These are phyloP conservation scores for Dendrobium huoshanense DNA, from an alignment of 106 monocot genomes.

Conservation along the genomic window DNA sequence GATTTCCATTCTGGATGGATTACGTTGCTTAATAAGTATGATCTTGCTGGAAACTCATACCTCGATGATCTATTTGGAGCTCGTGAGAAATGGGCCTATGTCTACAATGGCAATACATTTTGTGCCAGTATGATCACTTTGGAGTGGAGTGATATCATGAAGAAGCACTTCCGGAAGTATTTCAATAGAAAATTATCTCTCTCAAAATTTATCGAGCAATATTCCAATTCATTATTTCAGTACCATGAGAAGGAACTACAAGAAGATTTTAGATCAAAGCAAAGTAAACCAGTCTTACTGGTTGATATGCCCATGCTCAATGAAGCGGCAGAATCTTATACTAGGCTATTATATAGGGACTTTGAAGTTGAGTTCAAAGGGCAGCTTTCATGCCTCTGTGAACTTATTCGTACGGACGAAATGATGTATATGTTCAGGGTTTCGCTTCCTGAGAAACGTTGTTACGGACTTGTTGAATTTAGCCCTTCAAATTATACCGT, in stretches of 20 bases:
- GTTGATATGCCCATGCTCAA: slow-evolving; percentile 32
- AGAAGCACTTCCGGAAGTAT: slow-evolving; percentile 29
- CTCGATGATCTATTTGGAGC: slow-evolving; percentile 22
- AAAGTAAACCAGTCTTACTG: slow-evolving; percentile 33
- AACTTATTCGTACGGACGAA: slow-evolving; percentile 20
- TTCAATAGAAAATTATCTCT: slow-evolving; percentile 35
- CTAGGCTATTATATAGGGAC: slow-evolving; percentile 32
- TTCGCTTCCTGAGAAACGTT: slow-evolving; percentile 18
- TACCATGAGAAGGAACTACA: slow-evolving; percentile 33
- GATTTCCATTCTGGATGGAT: slow-evolving; percentile 31
- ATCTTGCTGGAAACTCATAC: slow-evolving; percentile 34
- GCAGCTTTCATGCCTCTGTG: slow-evolving; percentile 38
- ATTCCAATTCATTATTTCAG: slow-evolving; percentile 18
- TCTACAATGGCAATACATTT: slow-evolving; percentile 30
- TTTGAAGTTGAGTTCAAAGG: slow-evolving; percentile 38
- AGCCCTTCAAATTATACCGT: slow-evolving; percentile 20
- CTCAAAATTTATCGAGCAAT: slow-evolving; percentile 34
- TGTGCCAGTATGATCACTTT: slow-evolving; percentile 24
- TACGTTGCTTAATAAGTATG: slow-evolving; percentile 27
- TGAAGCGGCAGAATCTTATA: slow-evolving; percentile 42
- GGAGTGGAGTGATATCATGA: slow-evolving; percentile 35
- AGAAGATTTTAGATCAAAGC: slow-evolving; percentile 42
- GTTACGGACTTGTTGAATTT: slow-evolving; percentile 28
- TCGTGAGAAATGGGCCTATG: slow-evolving; percentile 39
- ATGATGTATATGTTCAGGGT: slow-evolving; percentile 24